A percentile compares a stretch with the other conserved stretches of the same genome.
Conservation (phyloP, 257 asterid genomes). For the Solanum etuberosum region DNA sequence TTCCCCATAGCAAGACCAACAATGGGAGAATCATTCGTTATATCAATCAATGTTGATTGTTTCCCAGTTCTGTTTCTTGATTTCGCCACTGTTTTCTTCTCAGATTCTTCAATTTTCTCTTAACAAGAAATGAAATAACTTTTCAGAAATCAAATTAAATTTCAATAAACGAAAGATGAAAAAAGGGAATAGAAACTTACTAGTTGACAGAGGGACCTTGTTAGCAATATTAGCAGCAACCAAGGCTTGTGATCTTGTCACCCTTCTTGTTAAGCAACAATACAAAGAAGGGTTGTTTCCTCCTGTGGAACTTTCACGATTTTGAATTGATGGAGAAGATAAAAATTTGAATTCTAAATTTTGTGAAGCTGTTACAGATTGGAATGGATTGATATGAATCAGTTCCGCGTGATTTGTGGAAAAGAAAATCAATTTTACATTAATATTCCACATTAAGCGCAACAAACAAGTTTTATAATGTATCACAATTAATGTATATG, state of each 20-base stretch:
- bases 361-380: no score
- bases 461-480: no score
- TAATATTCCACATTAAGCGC: no score
- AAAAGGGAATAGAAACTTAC: conserved; percentile 2
- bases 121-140: conserved; percentile 1
- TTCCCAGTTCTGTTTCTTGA: conserved; percentile 29
- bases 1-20: conserved; percentile 75
- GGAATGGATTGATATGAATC: no score
- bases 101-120: conserved; percentile 52
- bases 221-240: conserved; percentile 24
- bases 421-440: no score
- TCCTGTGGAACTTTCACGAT: no score
- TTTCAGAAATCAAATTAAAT: not conserved
- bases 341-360: no score
- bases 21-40: conserved; percentile 86
- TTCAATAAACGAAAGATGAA: not conserved
- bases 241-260: conserved; percentile 57
- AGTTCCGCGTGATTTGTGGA: no score
- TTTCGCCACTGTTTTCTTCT: conserved; percentile 10
- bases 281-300: no score
- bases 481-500: no score
- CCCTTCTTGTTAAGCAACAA: conserved; percentile 38
- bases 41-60: conserved; percentile 64
- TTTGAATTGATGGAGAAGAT: no score
- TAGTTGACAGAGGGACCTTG: conserved; percentile 8